Evolutionary conservation across 2,329 filamentous ascomycete genomes (phyloP).

Genomic region (Ophiostoma ips): DNA sequence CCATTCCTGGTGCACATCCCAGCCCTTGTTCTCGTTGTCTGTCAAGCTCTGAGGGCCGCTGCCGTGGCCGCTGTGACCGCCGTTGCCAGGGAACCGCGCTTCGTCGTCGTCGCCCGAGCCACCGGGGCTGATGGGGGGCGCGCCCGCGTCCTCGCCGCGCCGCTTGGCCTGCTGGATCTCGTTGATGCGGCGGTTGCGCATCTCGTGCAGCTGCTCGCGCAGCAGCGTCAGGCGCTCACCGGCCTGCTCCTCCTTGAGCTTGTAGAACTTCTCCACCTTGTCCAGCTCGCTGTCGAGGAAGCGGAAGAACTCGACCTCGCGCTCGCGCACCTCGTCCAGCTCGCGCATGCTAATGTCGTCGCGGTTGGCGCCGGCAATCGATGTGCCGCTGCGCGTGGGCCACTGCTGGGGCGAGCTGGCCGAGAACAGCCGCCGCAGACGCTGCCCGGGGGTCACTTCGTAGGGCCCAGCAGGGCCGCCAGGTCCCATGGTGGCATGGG

Average conservation of each 20-base stretch:
- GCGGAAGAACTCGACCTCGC: constrained; percentile 71
- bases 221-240: constrained; percentile 55
- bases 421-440: constrained; percentile 28
- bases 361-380: constrained; percentile 23
- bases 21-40: constrained; percentile 14
- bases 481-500: background rate
- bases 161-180: constrained; percentile 43
- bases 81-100: background rate
- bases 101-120: constrained; percentile 5
- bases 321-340: constrained; percentile 44
- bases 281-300: constrained; percentile 73
- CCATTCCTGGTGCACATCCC: constrained; percentile 22
- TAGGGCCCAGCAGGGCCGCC: background rate
- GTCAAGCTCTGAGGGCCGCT: constrained; percentile 16
- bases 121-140: constrained; percentile 16
- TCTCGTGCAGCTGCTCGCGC: constrained; percentile 77
- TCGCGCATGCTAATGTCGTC: constrained; percentile 26
- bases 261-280: constrained; percentile 91
- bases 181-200: constrained; percentile 69
- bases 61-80: no score
- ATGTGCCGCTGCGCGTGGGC: background rate
- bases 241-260: constrained; percentile 74
- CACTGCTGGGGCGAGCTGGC: constrained; percentile 17
- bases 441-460: constrained; percentile 9
- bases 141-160: constrained; percentile 13